Conservation (phyloP, 1,284 basidiomycete species). For the Ceratobasidium sp. region DNA sequence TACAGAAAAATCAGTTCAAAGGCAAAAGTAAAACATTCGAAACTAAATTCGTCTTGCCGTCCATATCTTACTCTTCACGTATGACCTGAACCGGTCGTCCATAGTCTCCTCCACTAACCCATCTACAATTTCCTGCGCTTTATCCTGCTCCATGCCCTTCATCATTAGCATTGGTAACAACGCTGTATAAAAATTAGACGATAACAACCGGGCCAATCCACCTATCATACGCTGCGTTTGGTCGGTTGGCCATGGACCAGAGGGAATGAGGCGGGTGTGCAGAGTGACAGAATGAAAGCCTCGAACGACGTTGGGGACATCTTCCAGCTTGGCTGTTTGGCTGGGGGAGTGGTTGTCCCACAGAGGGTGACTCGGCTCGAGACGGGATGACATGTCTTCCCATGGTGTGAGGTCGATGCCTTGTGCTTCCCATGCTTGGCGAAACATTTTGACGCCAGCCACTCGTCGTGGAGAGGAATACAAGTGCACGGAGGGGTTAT, state of each 20-base stretch:
- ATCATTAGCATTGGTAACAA: slow-evolving; percentile 14
- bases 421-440: not conserved
- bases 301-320: not conserved
- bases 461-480: not conserved
- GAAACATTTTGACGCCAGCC: not conserved
- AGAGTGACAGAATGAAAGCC: slow-evolving; percentile 15
- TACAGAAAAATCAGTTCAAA: too few species aligned
- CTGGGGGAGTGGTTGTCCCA: not conserved
- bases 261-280: slow-evolving; percentile 4
- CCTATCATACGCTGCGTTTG: slow-evolving; percentile 18
- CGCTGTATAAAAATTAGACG: slow-evolving; percentile 5
- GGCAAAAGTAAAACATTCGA: not conserved
- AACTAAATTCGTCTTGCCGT: not conserved
- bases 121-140: slow-evolving; percentile 5
- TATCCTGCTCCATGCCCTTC: slow-evolving; percentile 1
- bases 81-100: not conserved
- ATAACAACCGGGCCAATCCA: not conserved
- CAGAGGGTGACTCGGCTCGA: slow-evolving; percentile 6
- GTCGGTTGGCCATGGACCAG: slow-evolving; percentile 13
- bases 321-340: not conserved
- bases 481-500: not conserved
- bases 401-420: slow-evolving; percentile 14
- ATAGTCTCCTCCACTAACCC: slow-evolving; percentile 13
- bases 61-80: slow-evolving; percentile 8
- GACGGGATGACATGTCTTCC: slow-evolving; percentile 21